Base-by-base conservation (phyloP, 1,139 yeast species). In the Yamadazyma trypodendri region DNA sequence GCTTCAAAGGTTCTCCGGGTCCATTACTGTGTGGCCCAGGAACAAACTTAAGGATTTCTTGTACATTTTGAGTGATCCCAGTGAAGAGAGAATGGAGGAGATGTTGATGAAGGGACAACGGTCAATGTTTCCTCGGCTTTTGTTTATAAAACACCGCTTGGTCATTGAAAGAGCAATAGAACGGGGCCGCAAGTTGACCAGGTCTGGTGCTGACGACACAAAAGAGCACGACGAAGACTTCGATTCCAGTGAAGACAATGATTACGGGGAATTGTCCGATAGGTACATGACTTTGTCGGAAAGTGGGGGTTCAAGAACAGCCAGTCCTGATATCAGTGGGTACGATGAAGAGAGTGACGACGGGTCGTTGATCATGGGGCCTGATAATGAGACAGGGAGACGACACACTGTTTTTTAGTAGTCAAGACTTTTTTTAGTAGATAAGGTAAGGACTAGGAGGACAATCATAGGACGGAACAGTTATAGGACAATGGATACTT, bases 21-120 rank as follows among this genome's bases (percentile, higher is more conserved):
- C 85, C 0, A 80, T 85, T 9, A 85, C 94, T 0, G 69, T 85
- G 22, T 84, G 89, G 82, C 94, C 94, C 3, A 71, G 81, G 46
- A 76, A 80, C 47, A 63, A 64, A 31, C 56, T 82, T 13, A 59
- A 55, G 27, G 94, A 85, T 54, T 79, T 83, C 49, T 72, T 71
- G 66, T 72, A 80, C 52, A 80, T 85, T 31, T 62, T 85, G 39
- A 72, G 81, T 45, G 92, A 84, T 50, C 94, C 95, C 2, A 68
- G 73, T 2, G 81, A 75, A 44, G 77, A 74, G 31, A 64, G 76
- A 45, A 58, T 85, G 49, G 75, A 57, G 3, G 70, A 67, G 32
- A 76, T 81, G 74, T 72, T 85, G 28, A 51, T 59, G 23, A 79
- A 77, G 42, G 94, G 94, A 9, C 84, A 84, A 55, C 58, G 70